Conservation (phyloP, 2,329 filamentous ascomycete genomes). For the Dothiorella sarmentorum region DNA sequence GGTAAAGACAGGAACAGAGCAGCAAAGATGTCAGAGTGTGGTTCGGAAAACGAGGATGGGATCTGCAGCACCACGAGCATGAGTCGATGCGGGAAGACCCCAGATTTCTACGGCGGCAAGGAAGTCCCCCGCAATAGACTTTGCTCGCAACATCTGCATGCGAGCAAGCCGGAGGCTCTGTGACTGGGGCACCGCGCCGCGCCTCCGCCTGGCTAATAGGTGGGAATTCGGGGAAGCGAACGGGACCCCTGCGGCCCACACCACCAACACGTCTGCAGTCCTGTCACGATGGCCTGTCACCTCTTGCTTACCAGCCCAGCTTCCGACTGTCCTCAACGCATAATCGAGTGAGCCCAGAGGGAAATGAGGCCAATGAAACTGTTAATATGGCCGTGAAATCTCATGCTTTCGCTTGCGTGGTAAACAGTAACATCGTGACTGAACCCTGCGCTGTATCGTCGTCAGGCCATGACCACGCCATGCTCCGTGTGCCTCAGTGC, state of each 20-base stretch:
- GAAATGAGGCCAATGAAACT: constrained; percentile 3
- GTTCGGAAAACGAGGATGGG: background rate
- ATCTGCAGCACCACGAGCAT: constrained; percentile 1
- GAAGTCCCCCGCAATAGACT: constrained; percentile 4
- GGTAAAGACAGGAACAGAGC: background rate
- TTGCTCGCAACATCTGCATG: constrained; percentile 1
- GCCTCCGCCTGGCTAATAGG: constrained; percentile 13
- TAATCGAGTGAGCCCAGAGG: background rate
- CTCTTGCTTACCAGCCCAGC: background rate
- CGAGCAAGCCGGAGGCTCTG: constrained; percentile 6
- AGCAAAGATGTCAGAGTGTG: background rate
- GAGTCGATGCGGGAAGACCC: constrained; percentile 6
- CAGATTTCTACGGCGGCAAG: constrained; percentile 10
- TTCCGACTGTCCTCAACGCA: background rate
- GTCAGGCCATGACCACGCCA: constrained; percentile 16
- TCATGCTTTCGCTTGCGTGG: background rate
- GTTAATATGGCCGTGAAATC: constrained; percentile 12
- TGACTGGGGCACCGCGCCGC: constrained; percentile 3
- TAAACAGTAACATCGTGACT: background rate
- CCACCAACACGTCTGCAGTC: background rate
- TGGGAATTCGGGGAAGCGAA: background rate
- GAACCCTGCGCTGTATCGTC: background rate
- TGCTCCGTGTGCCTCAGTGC: background rate
- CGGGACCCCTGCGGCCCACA: background rate
- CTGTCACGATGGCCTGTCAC: background rate